Evolutionary conservation across 305 asterid genomes (phyloP), one percentile per base, ranked within the genome.

Genomic region (Solanum hybrid): DNA sequence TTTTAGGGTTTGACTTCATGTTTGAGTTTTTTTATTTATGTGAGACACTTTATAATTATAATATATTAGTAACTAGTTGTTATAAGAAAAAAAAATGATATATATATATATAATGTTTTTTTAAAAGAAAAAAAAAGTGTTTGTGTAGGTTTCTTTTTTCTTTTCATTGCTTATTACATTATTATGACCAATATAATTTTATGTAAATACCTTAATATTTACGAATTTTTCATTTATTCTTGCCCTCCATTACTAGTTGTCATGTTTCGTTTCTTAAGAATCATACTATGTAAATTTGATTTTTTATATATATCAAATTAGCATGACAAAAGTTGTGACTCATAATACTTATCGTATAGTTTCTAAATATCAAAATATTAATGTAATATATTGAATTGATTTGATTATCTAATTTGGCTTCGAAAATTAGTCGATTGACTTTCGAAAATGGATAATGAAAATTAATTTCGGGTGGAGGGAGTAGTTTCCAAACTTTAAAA

Each of bases 1-100:
- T 87, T 20, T 79, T 87, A 71, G 88, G 90, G 66, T 87, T 90
- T 90, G 91, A 90, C 90, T 90, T 72, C 7, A 64, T 46, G 40
- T 1, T 11, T 13, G 6, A 5, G 0, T 38, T 20, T 34, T 34
- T 81, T 11, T 1, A 81, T 42, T 81, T 81, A 27, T 81, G 42
- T 29, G 85, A 77, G 6, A 8, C 14, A 32, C 0, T 31, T 31
- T 14, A 16, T 34, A 32, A 22, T 22, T 32, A 31, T 31, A 16
- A 75, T 75, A 16, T 31, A 75, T 75, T 75, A 11, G 4, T 71
- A 75, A 16, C 24, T 31, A 34, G 27, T 22, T 17, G 42, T 34
- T 77, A 34, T 8, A 7, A 75, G 80, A 20, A 34, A 20, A 76
- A 72, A 72, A 31, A 27, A 72, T 5, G 17, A 71, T 56, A 60